Base-by-base conservation (phyloP, 1,284 basidiomycete genomes). In the Fistulina hepatica region DNA sequence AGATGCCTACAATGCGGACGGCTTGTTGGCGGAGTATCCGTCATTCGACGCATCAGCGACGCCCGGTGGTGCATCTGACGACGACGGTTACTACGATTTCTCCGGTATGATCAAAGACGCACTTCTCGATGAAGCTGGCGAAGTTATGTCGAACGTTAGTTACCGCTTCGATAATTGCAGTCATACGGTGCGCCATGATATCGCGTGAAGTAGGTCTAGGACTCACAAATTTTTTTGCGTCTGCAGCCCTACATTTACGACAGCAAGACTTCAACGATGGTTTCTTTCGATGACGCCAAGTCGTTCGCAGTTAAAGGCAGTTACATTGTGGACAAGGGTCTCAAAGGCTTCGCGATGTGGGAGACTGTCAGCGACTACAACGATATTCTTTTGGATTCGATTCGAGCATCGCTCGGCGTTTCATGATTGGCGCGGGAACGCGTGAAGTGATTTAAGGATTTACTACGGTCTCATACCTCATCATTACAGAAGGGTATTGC, bases 161-260 rank as follows among this genome's bases (percentile, higher is more conserved):
- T 71, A 71, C 50, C 44, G 58, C 11, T 80, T 59, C 46, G 78
- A 82, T 45, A 53, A 63, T 11, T 82, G 80, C 61, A 75, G 69
- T 42, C 69, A 81, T 53, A 81, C 80, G 30, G 79, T 81, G 40
- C 45, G 75, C 52, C n/a, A 8, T 36, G 16, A 25, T 21, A 19
- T 38, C 37, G 24, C 12, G 22, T 33, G 16, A 21, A 28, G 1
- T 30, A 17, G 39, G 3, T 13, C 39, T 38, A 17, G 21, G 26
- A 26, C 32, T 40, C 36, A 21, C 32, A 36, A 16, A 36, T 13
- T 10, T 40, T 32, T 40, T 24, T n/a, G 6, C 27, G n/a, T n/a
- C 32, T 22, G 4, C 38, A 82, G 78, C 71, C 79, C 1, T 82
- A 70, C 47, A 65, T 83, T n/a, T 83, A 81, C 55, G 65, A 76